Evolutionary conservation across 2,329 filamentous ascomycete species (phyloP), one percentile per base, ranked within the genome.

Genomic region (Fusarium subglutinans): DNA sequence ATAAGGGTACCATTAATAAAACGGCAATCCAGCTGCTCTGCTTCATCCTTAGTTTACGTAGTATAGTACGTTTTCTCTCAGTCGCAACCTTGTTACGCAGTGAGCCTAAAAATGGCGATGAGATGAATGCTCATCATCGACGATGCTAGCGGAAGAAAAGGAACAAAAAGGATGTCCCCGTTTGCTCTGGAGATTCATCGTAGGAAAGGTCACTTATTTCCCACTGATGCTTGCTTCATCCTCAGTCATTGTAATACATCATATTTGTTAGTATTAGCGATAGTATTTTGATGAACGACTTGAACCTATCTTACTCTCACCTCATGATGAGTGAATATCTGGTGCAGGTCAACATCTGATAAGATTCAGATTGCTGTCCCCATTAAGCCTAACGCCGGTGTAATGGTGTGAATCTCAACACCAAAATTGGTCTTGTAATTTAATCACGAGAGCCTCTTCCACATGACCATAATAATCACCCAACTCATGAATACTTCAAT

Each of bases 391-490:
- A 72, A 72, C 68, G 50, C 37, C n/a, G 62, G 55, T 71, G 67
- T 44, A 38, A 20, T 33, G 51, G 67, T 70, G 66, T 70, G 24
- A 55, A 70, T 66, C 67, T 61, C 67, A 67, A 54, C 48, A 61
- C 55, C 66, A 72, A 72, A 43, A 74, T 50, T 65, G 26, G 56
- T 17, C 60, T 28, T 62, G 40, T 28, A 67, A 58, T 59, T 45
- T 40, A 70, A 74, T 74, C 71, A 74, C 71, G 71, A 63, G 71
- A 61, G 45, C 63, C 71, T 65, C 68, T 72, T 59, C 71, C 71
- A 72, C 71, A 64, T 74, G 71, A 74, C 45, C 38, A 26, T 44
- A 30, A 37, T 5, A 30, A 37, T 6, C 26, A 18, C 28, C 37
- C 45, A 35, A 40, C 5, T 38, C 8, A 38, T 6, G n/a, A 20